Evolutionary conservation across 176 grass and related monocot genomes (phyloP).

Genomic region (Oropetium thomaeum): DNA sequence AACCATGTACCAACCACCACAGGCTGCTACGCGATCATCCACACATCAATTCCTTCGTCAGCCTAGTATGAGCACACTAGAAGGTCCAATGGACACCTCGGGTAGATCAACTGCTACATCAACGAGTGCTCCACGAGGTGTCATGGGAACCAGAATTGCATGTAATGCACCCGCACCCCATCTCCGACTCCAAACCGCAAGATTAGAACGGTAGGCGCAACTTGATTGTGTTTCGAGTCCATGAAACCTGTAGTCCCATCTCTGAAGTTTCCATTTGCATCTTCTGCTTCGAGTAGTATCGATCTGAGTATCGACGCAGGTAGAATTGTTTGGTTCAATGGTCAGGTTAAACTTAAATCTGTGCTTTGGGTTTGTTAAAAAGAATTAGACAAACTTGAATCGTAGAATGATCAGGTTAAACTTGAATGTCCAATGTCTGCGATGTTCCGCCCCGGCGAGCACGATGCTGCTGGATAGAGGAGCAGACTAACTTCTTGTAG

Average conservation of each 20-base stretch:
- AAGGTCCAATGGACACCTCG: not conserved
- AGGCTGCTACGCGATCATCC: not conserved
- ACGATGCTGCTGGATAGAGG: too few relatives aligned
- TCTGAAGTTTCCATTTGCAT: not conserved
- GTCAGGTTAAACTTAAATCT: not conserved
- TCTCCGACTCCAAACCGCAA: too few relatives aligned
- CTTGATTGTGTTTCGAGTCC: not conserved
- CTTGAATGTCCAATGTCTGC: too few relatives aligned
- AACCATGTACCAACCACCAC: not conserved
- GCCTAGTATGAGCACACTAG: not conserved
- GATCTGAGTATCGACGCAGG: not conserved
- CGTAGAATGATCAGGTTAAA: too few relatives aligned
- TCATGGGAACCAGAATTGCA: not conserved
- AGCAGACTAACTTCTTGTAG: too few relatives aligned
- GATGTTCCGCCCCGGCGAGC: too few relatives aligned
- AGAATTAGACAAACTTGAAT: too few relatives aligned
- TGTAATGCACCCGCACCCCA: not conserved
- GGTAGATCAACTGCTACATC: slow-evolving; percentile 6
- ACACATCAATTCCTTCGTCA: not conserved
- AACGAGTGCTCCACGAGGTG: not conserved
- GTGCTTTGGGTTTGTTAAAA: not conserved
- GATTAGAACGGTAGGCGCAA: not conserved
- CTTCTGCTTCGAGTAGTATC: not conserved
- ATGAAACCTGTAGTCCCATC: not conserved
- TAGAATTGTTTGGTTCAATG: not conserved